Evolutionary conservation across 2,329 filamentous ascomycete genomes (phyloP).

Genomic region (Pleomassaria siparia): DNA sequence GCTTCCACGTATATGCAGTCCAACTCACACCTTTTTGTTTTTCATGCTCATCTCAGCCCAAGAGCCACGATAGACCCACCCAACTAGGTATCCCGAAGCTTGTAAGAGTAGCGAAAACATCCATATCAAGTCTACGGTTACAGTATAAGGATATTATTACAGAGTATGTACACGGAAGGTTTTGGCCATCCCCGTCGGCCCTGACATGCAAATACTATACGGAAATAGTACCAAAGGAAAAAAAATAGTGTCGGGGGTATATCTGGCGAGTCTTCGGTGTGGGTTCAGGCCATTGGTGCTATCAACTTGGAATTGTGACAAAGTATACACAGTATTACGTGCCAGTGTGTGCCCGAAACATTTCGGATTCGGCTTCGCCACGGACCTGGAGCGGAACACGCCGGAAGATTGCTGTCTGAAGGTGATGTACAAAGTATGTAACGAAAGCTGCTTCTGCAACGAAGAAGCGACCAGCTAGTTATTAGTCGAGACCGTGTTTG

Average conservation of each 20-base stretch:
- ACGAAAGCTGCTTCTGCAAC: not conserved
- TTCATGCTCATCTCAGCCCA: not conserved
- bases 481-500: not conserved
- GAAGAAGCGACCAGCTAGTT: not conserved
- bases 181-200: not conserved
- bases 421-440: not conserved
- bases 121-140: no score
- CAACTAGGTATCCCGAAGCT: not conserved
- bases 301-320: not conserved
- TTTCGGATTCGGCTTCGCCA: not conserved
- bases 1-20: not conserved
- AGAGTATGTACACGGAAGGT: not conserved
- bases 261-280: not conserved
- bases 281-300: not conserved
- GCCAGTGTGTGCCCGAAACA: not conserved
- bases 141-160: no score
- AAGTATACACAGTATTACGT: not conserved
- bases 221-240: not conserved
- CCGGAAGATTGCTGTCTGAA: constrained; percentile 2
- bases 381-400: constrained; percentile 2
- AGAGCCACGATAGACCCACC: not conserved
- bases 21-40: not conserved
- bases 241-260: not conserved
- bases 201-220: not conserved
- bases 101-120: no score